Percentiles rank a stretch among this genome's conserved stretches.
Evolutionary conservation across 257 asterid species (phyloP).

Genomic region (Sherardia arvensis): DNA sequence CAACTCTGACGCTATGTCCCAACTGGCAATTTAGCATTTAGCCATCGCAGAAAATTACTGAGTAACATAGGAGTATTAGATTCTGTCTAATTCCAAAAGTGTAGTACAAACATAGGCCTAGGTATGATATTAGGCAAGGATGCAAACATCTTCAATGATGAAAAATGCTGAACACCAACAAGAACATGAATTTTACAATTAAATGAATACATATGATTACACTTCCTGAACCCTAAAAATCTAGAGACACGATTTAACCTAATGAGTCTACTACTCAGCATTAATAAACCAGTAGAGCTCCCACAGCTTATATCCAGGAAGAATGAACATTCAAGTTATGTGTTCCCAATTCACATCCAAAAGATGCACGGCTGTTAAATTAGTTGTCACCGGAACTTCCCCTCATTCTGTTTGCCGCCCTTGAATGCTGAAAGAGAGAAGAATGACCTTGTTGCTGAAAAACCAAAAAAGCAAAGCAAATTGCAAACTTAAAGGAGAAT

Average conservation of each 20-base stretch:
- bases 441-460: constrained; percentile 92
- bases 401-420: constrained; percentile 59
- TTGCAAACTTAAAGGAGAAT: constrained; percentile 7
- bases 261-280: background rate
- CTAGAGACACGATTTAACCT: constrained; percentile 4
- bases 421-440: constrained; percentile 98
- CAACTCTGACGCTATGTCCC: background rate
- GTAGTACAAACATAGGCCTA: background rate
- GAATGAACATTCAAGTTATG: background rate
- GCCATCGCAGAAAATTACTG: background rate
- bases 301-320: background rate
- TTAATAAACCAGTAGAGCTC: background rate
- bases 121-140: background rate
- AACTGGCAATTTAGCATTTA: background rate
- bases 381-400: constrained; percentile 20
- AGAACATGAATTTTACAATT: background rate
- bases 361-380: background rate
- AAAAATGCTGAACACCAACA: background rate
- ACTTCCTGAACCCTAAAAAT: constrained; percentile 15
- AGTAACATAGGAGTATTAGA: background rate
- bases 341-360: background rate
- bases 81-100: background rate
- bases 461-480: constrained; percentile 17
- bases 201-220: constrained; percentile 8
- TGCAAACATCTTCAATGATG: background rate